Base-by-base conservation (phyloP, 2,329 filamentous ascomycete species). In the Cladosporium sp. region DNA sequence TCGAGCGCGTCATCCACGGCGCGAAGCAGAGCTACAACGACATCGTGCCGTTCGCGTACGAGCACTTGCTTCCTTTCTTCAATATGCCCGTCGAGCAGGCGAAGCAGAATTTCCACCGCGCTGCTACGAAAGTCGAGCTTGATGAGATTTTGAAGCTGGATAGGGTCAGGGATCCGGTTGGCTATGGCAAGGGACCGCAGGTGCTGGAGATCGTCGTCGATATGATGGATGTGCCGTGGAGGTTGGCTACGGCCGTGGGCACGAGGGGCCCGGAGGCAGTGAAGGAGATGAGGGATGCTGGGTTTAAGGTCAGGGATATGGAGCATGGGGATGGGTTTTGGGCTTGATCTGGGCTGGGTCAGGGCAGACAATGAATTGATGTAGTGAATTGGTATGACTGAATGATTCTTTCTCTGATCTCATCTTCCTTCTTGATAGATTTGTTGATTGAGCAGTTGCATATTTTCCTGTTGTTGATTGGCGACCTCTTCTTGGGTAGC, bases 1-100 rank as follows among this genome's bases (percentile, higher is more conserved):
- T 78, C 58, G 77, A 79, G 67, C 64, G 77, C 3, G 63, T 76
- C 45, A 77, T 79, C 36, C 76, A 78, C 69, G 77, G 77, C 19
- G 71, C 72, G 34, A 62, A 67, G 15, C 74, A 80, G 59, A 66
- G 58, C 0, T 85, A 85, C 65, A 85, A 85, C 56, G 80, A 85
- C 61, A 68, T 70, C 52, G 70, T 71, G 15, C 71, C 71, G 0
- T 73, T 74, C 40, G 58, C 70, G 20, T 77, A 76, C 66, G 61
- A 61, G 0, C 68, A 75, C 57, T 65, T 76, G 42, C 71, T 77
- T 6, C 73, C 69, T 0, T 72, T 78, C 9, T 77, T 73, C 64
- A 61, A 63, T 57, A 70, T 58, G 74, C 71, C 58, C 62, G 56
- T 40, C 12, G 59, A 44, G 66, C 5, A 61, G 60, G 25, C 75